Percentiles rank a stretch among this genome's conserved stretches.
phyloP scores from a whole-genome alignment of 2,329 filamentous ascomycete species.

The Chaetomium sp. region DNA sequence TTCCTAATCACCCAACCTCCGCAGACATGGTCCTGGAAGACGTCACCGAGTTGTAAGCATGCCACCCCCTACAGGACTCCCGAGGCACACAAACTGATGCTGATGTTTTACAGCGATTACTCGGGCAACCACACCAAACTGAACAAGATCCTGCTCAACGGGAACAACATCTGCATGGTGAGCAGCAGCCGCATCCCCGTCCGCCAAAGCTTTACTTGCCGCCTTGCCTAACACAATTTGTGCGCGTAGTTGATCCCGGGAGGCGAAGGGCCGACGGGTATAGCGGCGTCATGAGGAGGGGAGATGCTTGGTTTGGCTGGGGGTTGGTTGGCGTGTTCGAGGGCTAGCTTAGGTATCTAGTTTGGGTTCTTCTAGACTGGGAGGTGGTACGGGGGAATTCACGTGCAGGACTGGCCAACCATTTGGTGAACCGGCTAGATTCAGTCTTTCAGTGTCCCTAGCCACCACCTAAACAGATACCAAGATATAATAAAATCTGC shows the following conservation, averaged over 20 bases:
- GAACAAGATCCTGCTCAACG: slow-evolving; percentile 92
- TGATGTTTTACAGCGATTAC: slow-evolving; percentile 70
- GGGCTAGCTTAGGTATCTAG: not conserved
- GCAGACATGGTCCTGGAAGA: slow-evolving; percentile 97
- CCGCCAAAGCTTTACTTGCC: slow-evolving; percentile 4
- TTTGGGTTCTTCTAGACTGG: not conserved
- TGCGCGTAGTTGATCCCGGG: slow-evolving; percentile 69
- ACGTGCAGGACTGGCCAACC: not conserved
- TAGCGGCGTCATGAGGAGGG: slow-evolving; percentile 33
- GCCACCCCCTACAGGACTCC: not conserved
- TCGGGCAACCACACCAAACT: slow-evolving; percentile 84
- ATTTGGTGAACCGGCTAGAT: not conserved
- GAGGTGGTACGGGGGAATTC: not conserved
- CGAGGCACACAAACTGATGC: not conserved
- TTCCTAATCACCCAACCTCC: slow-evolving; percentile 6
- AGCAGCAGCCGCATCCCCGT: not conserved
- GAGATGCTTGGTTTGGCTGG: not conserved
- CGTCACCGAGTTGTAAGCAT: slow-evolving; percentile 86
- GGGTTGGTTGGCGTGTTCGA: not conserved
- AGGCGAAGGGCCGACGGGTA: slow-evolving; percentile 66
- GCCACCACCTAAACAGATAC: not conserved
- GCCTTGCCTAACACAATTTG: slow-evolving; percentile 25
- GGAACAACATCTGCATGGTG: slow-evolving; percentile 99
- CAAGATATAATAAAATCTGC: not conserved
- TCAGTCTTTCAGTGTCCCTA: not conserved